Conservation (phyloP, 2,329 filamentous ascomycete species). For the Cadophora malorum region DNA sequence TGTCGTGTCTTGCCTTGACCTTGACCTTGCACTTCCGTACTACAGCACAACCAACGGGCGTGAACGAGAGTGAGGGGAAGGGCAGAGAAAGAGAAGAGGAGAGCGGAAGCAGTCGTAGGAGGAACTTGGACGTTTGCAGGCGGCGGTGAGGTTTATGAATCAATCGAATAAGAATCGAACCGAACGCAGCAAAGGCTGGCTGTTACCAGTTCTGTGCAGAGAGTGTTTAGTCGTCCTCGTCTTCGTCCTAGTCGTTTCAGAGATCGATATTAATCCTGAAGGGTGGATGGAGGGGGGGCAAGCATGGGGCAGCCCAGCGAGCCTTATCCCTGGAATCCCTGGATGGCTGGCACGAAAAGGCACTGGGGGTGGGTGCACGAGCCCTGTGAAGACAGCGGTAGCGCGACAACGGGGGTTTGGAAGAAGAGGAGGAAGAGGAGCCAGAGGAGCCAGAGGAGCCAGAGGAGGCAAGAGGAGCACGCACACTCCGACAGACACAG, state of each 20-base stretch:
- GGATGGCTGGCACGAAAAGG: background rate
- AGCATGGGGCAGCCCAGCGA: slow-evolving; percentile 1
- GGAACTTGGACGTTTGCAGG: slow-evolving; percentile 22
- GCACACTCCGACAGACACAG: slow-evolving; percentile 1
- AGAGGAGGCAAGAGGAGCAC: background rate
- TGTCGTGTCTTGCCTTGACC: slow-evolving; percentile 11
- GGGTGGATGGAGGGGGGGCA: background rate
- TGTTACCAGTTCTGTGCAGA: background rate
- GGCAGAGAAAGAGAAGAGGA: slow-evolving; percentile 27
- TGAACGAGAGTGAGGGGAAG: slow-evolving; percentile 28
- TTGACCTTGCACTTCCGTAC: background rate
- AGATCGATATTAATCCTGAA: slow-evolving; percentile 32
- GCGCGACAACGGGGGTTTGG: slow-evolving; percentile 23
- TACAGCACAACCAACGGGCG: slow-evolving; percentile 1
- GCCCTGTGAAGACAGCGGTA: slow-evolving; percentile 5
- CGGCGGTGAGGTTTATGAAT: slow-evolving; percentile 42
- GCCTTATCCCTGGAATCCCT: slow-evolving; percentile 8
- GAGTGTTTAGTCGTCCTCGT: slow-evolving; percentile 1
- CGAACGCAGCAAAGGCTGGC: background rate
- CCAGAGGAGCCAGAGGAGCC: background rate
- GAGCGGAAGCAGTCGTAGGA: slow-evolving; percentile 21
- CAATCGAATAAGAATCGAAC: slow-evolving; percentile 24
- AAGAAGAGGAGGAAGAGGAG: background rate
- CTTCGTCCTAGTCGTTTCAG: slow-evolving; percentile 37
- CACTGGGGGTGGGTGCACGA: background rate